A percentile compares a stretch with the other conserved stretches of the same genome.
Conservation (phyloP, 2,329 filamentous ascomycete species). For the Aspergillus novofumigatus region DNA sequence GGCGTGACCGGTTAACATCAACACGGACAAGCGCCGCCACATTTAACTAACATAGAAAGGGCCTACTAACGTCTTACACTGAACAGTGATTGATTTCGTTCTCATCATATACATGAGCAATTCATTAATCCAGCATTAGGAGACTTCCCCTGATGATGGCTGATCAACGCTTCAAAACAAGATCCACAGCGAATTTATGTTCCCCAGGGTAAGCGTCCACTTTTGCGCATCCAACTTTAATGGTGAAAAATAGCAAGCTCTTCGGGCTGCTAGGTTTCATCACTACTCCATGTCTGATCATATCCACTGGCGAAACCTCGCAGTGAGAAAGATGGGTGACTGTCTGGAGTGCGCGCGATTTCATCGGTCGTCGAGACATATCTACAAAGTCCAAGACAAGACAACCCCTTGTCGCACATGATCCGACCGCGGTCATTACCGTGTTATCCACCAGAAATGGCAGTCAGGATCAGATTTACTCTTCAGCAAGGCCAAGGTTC, state of each 20-base stretch:
- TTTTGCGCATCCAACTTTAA: not conserved
- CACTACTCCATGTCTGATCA: not conserved
- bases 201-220: constrained; percentile 5
- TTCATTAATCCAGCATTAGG: constrained; percentile 27
- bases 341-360: constrained; percentile 3
- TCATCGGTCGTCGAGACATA: constrained; percentile 10
- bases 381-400: constrained; percentile 12
- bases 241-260: constrained; percentile 1
- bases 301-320: not conserved
- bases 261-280: not conserved
- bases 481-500: constrained; percentile 35
- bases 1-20: not conserved
- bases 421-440: constrained; percentile 17
- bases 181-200: constrained; percentile 11
- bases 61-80: constrained; percentile 4
- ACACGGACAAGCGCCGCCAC: not conserved
- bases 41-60: not conserved
- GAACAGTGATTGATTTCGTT: constrained; percentile 15
- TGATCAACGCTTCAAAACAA: constrained; percentile 18
- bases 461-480: constrained; percentile 22
- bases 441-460: constrained; percentile 9
- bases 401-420: constrained; percentile 9
- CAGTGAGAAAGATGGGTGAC: not conserved
- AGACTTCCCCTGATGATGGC: constrained; percentile 11
- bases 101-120: constrained; percentile 27